Conservation (phyloP, 495 filamentous ascomycete genomes). For the Penicillium parvum region DNA sequence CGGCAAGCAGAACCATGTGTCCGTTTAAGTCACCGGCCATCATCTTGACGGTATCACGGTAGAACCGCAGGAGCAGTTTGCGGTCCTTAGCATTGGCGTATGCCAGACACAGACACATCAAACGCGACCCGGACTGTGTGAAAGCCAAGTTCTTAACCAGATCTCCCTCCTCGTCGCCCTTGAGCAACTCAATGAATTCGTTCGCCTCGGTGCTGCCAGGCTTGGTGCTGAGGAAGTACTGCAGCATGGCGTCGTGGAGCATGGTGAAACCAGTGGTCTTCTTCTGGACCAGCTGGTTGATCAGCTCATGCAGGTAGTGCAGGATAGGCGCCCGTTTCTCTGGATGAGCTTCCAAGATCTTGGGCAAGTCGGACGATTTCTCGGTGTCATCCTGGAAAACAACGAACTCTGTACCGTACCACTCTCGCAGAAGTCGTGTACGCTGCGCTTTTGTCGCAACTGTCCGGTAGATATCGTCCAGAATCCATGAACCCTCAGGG, state of each 20-base stretch:
- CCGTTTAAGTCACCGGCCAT: conserved; percentile 76
- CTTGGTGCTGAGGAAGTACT: conserved; percentile 82
- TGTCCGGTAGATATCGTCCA: conserved; percentile 91
- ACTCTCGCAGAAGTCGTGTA: conserved; percentile 79
- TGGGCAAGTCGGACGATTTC: conserved; percentile 55
- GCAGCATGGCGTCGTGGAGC: conserved; percentile 95
- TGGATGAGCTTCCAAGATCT: conserved; percentile 69
- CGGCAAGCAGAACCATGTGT: conserved; percentile 75
- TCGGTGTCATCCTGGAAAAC: conserved; percentile 62
- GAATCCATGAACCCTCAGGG: conserved; percentile 90
- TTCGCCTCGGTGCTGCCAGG: conserved; percentile 70
- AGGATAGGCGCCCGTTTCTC: conserved; percentile 84
- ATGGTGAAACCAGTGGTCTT: conserved; percentile 93
- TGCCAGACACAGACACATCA: conserved; percentile 77
- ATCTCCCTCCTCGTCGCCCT: conserved; percentile 84
- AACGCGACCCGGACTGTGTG: conserved; percentile 77
- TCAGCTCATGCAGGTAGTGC: conserved; percentile 75
- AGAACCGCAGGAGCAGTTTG: conserved; percentile 78
- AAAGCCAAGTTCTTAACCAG: conserved; percentile 92
- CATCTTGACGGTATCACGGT: conserved; percentile 76
- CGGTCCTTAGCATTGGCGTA: conserved; percentile 88
- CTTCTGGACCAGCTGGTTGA: conserved; percentile 90
- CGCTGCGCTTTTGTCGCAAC: conserved; percentile 82
- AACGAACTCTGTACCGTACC: conserved; percentile 93
- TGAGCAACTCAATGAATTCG: conserved; percentile 86